phyloP scores from a whole-genome alignment of 139 green algal genomes.

The Volvox reticuliferus region DNA sequence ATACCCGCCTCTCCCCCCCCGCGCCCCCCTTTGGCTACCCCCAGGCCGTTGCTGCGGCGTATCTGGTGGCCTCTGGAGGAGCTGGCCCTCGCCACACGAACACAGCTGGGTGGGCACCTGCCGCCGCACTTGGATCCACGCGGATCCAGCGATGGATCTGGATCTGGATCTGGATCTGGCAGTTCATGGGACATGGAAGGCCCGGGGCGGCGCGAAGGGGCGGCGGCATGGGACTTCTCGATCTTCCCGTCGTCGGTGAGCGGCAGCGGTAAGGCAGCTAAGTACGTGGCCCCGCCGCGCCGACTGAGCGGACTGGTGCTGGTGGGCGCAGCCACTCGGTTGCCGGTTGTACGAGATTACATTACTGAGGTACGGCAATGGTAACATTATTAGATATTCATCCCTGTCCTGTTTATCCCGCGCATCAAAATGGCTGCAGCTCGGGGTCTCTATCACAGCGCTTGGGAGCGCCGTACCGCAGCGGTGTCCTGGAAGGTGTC shows the following conservation, averaged over 20 bases:
- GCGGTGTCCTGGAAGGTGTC: too few relatives aligned
- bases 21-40: too few relatives aligned
- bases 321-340: conserved; percentile 79
- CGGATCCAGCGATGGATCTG: conserved; percentile 7
- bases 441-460: too few relatives aligned
- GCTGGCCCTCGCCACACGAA: conserved; percentile 36
- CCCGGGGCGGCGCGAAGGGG: conserved; percentile 21
- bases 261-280: neutral
- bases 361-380: conserved; percentile 61
- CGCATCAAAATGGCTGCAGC: too few relatives aligned
- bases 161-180: conserved; percentile 16
- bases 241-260: neutral
- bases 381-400: too few relatives aligned
- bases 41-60: conserved; percentile 54
- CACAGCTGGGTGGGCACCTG: conserved; percentile 32
- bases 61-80: conserved; percentile 66
- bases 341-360: conserved; percentile 70
- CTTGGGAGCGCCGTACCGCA: too few relatives aligned
- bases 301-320: conserved; percentile 76
- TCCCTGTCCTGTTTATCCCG: too few relatives aligned
- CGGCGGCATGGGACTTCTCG: conserved; percentile 33
- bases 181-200: conserved; percentile 16
- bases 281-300: conserved; percentile 72
- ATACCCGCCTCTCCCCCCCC: too few relatives aligned
- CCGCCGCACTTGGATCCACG: conserved; percentile 10